Evolutionary conservation across 768 basidiomycete genomes (phyloP).

Genomic region (Rhodocollybia butyracea): DNA sequence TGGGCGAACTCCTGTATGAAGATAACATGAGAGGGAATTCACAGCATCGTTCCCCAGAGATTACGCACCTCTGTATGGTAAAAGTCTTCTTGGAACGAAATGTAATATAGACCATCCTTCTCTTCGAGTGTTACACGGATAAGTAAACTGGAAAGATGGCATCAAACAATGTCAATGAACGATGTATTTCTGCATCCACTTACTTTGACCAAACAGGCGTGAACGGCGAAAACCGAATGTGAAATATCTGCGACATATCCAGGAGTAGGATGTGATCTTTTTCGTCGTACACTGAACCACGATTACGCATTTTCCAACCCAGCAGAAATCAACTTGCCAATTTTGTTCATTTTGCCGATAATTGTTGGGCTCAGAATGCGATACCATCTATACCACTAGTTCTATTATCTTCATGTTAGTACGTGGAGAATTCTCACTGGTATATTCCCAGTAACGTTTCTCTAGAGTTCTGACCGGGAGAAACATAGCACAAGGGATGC

Average conservation of each 20-base stretch:
- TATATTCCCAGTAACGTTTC: conserved; percentile 54
- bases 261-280: conserved; percentile 38
- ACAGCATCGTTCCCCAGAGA: neutral
- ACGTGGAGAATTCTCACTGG: conserved; percentile 33
- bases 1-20: conserved; percentile 36
- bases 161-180: neutral
- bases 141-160: conserved; percentile 24
- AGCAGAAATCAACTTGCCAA: conserved; percentile 33
- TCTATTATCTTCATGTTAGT: neutral
- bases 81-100: conserved; percentile 56
- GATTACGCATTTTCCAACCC: no score
- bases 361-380: conserved; percentile 56
- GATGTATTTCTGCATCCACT: conserved; percentile 6
- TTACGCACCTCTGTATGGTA: conserved; percentile 48
- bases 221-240: conserved; percentile 45
- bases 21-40: neutral
- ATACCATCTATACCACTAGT: conserved; percentile 46
- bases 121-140: conserved; percentile 51
- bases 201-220: conserved; percentile 45
- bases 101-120: conserved; percentile 36
- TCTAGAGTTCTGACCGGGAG: conserved; percentile 46
- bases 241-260: conserved; percentile 55
- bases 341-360: conserved; percentile 34
- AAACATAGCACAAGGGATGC: conserved; percentile 55
- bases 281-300: conserved; percentile 57